Conservation (phyloP, 2,329 filamentous ascomycete genomes). For the Xylariaceae sp. region DNA sequence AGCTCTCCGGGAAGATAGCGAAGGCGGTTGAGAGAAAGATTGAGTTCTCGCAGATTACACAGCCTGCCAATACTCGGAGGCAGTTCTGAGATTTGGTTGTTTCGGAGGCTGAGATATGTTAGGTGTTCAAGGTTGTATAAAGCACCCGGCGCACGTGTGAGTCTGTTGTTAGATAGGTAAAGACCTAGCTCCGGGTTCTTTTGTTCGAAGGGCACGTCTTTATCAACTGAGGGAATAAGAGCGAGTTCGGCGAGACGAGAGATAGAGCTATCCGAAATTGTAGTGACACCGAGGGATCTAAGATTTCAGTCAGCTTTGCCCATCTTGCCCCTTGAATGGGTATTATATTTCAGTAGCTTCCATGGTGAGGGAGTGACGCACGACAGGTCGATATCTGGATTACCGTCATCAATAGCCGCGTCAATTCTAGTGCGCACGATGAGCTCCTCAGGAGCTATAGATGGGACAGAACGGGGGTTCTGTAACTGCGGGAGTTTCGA, state of each 20-base stretch:
- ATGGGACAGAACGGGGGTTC: constrained; percentile 34
- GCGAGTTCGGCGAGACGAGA: constrained; percentile 62
- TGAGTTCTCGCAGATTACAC: constrained; percentile 65
- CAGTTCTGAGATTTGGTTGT: constrained; percentile 66
- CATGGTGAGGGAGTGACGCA: constrained; percentile 46
- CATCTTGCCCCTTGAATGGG: neutral
- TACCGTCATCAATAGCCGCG: constrained; percentile 62
- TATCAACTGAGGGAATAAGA: constrained; percentile 59
- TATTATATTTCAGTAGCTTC: neutral
- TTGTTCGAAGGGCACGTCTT: constrained; percentile 65
- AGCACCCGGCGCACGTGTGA: constrained; percentile 62
- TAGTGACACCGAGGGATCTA: constrained; percentile 55
- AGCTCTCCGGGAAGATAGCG: constrained; percentile 68
- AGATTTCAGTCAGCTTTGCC: constrained; percentile 5
- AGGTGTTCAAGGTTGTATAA: constrained; percentile 68
- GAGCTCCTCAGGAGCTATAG: constrained; percentile 51
- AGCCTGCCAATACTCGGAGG: constrained; percentile 66
- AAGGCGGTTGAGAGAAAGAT: constrained; percentile 69
- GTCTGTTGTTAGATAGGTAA: constrained; percentile 65
- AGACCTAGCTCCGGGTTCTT: constrained; percentile 66
- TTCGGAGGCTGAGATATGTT: constrained; percentile 70
- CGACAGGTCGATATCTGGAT: constrained; percentile 68
- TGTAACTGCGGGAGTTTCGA: constrained; percentile 49
- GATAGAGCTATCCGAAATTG: constrained; percentile 63
- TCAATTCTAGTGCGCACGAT: constrained; percentile 55